phyloP scores from a whole-genome alignment of 1,139 yeast genomes.

The Suhomyces wounanorum region DNA sequence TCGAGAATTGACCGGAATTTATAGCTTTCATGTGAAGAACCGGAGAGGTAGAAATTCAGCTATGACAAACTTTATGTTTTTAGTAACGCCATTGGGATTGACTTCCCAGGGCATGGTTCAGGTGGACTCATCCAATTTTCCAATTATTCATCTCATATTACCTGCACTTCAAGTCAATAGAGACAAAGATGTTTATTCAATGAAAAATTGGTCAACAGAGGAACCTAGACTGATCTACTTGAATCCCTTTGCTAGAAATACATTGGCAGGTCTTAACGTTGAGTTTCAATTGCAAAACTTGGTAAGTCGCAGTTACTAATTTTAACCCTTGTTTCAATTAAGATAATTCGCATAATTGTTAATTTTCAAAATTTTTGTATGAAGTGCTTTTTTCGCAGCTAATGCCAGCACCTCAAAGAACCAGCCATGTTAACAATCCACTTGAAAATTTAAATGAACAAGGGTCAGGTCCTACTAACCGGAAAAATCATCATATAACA shows the following conservation, averaged over 20 bases:
- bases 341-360: not conserved
- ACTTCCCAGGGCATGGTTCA: conserved; percentile 61
- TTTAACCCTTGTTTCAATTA: not conserved
- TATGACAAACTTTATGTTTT: conserved; percentile 32
- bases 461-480: too few species aligned
- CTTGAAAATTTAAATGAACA: too few species aligned
- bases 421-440: not conserved
- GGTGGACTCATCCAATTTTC: conserved; percentile 54
- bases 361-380: not conserved
- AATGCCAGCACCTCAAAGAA: not conserved
- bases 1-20: conserved; percentile 61
- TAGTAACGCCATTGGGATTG: conserved; percentile 61
- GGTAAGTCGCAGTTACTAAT: not conserved
- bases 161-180: conserved; percentile 7
- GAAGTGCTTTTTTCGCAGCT: not conserved
- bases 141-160: conserved; percentile 45
- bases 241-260: conserved; percentile 43
- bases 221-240: conserved; percentile 43
- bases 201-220: conserved; percentile 46
- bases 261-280: conserved; percentile 42
- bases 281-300: conserved; percentile 26
- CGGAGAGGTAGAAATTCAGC: conserved; percentile 24
- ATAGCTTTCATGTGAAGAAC: conserved; percentile 39
- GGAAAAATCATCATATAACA: too few species aligned
- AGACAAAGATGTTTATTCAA: conserved; percentile 25